Percentiles rank a stretch among this genome's conserved stretches.
Conservation (phyloP, 805 yeast species). For the Metschnikowia aberdeeniae region DNA sequence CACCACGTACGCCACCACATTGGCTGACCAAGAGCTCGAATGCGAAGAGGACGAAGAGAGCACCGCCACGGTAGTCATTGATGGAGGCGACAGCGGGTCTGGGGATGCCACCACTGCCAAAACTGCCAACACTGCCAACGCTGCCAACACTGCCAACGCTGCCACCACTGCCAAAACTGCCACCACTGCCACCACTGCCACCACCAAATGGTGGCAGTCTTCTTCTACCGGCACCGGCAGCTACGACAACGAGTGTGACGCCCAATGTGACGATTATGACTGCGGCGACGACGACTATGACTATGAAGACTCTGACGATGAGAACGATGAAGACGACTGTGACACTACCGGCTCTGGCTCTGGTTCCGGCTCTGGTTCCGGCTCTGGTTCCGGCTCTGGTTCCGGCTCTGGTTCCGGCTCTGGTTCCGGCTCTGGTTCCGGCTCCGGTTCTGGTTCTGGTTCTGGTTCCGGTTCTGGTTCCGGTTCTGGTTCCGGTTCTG, state of each 20-base stretch:
- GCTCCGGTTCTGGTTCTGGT: neutral
- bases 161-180: conserved; percentile 6
- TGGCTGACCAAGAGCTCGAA: conserved; percentile 9
- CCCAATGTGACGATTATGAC: conserved; percentile 15
- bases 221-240: conserved; percentile 6
- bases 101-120: neutral
- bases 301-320: conserved; percentile 16
- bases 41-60: conserved; percentile 13
- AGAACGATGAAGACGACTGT: conserved; percentile 11
- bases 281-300: conserved; percentile 18
- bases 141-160: conserved; percentile 4
- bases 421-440: conserved; percentile 3
- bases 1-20: conserved; percentile 11
- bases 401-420: conserved; percentile 1
- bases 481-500: conserved; percentile 1
- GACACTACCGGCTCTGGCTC: conserved; percentile 3
- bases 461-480: neutral
- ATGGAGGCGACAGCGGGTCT: conserved; percentile 4
- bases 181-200: conserved; percentile 6
- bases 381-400: conserved; percentile 3
- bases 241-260: conserved; percentile 14
- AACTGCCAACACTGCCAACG: conserved; percentile 5
- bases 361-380: conserved; percentile 1
- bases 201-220: conserved; percentile 15
- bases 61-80: conserved; percentile 7